Conservation (phyloP, 1,284 basidiomycete genomes). For the Xerocomus subilludens region DNA sequence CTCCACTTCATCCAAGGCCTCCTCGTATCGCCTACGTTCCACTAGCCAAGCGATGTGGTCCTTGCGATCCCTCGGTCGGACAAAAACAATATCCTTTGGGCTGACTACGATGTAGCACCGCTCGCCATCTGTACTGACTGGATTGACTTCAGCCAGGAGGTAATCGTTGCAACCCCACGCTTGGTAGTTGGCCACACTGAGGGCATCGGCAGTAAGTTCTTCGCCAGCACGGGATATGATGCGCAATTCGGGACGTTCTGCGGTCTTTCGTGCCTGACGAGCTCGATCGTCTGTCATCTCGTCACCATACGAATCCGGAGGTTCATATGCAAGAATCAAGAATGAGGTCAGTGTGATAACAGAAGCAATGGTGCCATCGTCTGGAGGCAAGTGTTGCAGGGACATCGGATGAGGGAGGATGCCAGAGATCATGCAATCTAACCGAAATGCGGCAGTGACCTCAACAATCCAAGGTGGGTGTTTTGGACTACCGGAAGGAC, state of each 20-base stretch:
- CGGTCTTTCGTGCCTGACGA: slow-evolving; percentile 81
- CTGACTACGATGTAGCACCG: slow-evolving; percentile 82
- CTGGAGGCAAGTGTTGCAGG: slow-evolving; percentile 37
- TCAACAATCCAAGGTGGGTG: slow-evolving; percentile 76
- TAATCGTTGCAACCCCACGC: slow-evolving; percentile 96
- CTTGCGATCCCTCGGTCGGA: slow-evolving; percentile 84
- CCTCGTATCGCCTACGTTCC: slow-evolving; percentile 86
- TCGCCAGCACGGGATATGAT: slow-evolving; percentile 92
- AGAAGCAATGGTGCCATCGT: slow-evolving; percentile 40
- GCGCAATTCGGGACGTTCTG: slow-evolving; percentile 91
- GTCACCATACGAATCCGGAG: slow-evolving; percentile 72
- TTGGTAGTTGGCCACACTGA: slow-evolving; percentile 83
- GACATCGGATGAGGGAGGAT: slow-evolving; percentile 80
- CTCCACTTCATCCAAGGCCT: slow-evolving; percentile 90
- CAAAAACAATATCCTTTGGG: slow-evolving; percentile 88
- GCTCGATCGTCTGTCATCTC: slow-evolving; percentile 78
- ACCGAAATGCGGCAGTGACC: slow-evolving; percentile 90
- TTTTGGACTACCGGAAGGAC: slow-evolving; percentile 58
- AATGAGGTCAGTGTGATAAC: slow-evolving; percentile 70
- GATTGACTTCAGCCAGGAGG: slow-evolving; percentile 65
- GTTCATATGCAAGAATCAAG: slow-evolving; percentile 85
- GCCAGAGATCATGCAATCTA: slow-evolving; percentile 96
- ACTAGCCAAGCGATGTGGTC: slow-evolving; percentile 97
- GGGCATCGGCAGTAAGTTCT: slow-evolving; percentile 88
- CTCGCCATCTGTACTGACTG: slow-evolving; percentile 52